Evolutionary conservation across 2,329 filamentous ascomycete species (phyloP).

Genomic region (Penicillium sp.): DNA sequence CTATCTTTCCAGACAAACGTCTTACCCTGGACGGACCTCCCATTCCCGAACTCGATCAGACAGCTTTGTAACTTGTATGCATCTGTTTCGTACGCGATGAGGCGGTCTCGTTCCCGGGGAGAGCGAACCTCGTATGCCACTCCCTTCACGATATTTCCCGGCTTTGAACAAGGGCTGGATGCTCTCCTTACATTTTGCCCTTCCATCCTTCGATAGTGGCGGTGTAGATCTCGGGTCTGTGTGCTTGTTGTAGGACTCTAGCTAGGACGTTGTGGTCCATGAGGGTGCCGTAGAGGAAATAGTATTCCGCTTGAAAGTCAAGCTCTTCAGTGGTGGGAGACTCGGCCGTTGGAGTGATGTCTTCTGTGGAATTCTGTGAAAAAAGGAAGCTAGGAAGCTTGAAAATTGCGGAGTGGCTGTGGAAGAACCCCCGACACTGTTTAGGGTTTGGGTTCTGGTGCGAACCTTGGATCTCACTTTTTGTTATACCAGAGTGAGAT

Average conservation of each 20-base stretch:
- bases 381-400: background rate
- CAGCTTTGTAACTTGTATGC: background rate
- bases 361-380: background rate
- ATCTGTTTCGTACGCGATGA: background rate
- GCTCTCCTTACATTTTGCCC: background rate
- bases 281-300: background rate
- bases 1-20: background rate
- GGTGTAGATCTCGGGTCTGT: background rate
- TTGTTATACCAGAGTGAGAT: too few relatives aligned
- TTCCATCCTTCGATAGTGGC: background rate
- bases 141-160: background rate
- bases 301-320: background rate
- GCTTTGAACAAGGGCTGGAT: background rate
- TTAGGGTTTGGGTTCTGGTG: background rate
- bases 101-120: background rate
- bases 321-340: background rate
- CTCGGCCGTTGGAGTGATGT: background rate
- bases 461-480: background rate
- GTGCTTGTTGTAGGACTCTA: background rate
- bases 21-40: background rate
- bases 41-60: background rate
- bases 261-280: background rate
- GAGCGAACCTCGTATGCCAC: background rate
- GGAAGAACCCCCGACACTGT: background rate
- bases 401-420: too few relatives aligned